Base-by-base conservation (phyloP, 371 early-diverging fungal genomes). In the Capillidium heterosporum region DNA sequence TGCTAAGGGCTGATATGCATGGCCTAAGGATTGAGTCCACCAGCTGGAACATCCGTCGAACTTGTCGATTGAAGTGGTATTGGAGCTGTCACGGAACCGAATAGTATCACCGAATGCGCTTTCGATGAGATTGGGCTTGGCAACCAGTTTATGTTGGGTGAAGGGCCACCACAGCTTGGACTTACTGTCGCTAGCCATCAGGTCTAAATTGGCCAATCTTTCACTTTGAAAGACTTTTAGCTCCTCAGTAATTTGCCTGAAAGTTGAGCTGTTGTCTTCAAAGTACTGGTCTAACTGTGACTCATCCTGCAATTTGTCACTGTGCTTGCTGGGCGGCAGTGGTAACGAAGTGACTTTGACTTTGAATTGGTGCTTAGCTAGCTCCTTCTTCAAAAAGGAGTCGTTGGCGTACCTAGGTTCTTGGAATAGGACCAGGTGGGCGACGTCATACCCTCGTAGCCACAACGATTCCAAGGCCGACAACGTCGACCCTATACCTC, bases 1-100 rank as follows among this genome's bases (percentile, higher is more conserved):
- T 0, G 81, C 73, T 43, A 88, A 65, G 3, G 68, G 60, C 0
- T 75, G 75, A 41, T 80, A 77, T 44, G 76, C 86, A 62, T 88
- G 89, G 1, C 86, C 89, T 19, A 88, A 62, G 13, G 79, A 80
- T 61, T 88, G 85, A 11, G 89, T 88, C 89, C 86, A 88, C 89
- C 89, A 88, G 62, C 78, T 77, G 23, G 85, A 84, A 61, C 84
- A 82, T 4, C 72, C 82, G 60, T 88, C 89, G 70, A 78, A 81
- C 71, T 76, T 74, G 44, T 72, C 72, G 17, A 60, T 67, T 56
- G 63, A 64, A 15, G 26, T 47, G 32, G 61, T 57, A 1, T 62
- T 59, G 48, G 46, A 49, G n/a, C 59, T 35, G n/a, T 44, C 51
- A 57, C 74, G 77, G 0, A 76, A 75, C 7, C 70, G 63, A 64